A percentile compares a stretch with the other conserved stretches of the same genome.
Conservation (phyloP, 2,329 filamentous ascomycete genomes). For the Cladosporium austrohemisphaericum region DNA sequence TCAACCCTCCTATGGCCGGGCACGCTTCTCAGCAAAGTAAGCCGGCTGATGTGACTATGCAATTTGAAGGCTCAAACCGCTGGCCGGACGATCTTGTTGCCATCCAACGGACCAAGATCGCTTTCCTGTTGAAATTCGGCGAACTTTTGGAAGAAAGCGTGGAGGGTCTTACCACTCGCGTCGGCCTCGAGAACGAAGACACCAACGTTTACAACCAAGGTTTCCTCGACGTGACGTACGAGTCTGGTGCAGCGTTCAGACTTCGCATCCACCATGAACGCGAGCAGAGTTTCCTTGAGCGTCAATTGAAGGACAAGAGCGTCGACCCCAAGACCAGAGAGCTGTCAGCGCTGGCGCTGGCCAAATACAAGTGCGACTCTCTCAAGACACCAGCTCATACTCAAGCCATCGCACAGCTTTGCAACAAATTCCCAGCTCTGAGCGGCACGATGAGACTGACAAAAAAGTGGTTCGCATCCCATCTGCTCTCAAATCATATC, state of each 20-base stretch:
- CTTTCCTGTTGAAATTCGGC: slow-evolving; percentile 73
- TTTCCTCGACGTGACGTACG: slow-evolving; percentile 77
- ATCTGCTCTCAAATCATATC: slow-evolving; percentile 75
- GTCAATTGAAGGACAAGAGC: slow-evolving; percentile 70
- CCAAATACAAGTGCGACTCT: slow-evolving; percentile 67
- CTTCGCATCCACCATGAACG: slow-evolving; percentile 85
- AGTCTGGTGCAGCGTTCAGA: slow-evolving; percentile 70
- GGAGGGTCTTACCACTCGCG: slow-evolving; percentile 58
- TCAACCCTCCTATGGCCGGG: slow-evolving; percentile 50
- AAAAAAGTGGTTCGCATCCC: slow-evolving; percentile 84
- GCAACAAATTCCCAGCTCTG: slow-evolving; percentile 73
- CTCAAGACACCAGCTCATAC: slow-evolving; percentile 72
- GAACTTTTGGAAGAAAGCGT: slow-evolving; percentile 65
- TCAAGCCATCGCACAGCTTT: slow-evolving; percentile 74
- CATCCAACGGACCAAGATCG: slow-evolving; percentile 90
- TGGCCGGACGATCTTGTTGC: slow-evolving; percentile 92
- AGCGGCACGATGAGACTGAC: slow-evolving; percentile 78
- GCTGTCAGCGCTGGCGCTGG: slow-evolving; percentile 65
- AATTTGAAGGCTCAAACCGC: slow-evolving; percentile 87
- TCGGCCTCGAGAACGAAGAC: slow-evolving; percentile 76
- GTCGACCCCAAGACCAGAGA: slow-evolving; percentile 63
- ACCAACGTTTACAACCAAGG: slow-evolving; percentile 69
- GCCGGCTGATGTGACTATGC: slow-evolving; percentile 75
- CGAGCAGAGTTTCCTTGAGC: slow-evolving; percentile 75
- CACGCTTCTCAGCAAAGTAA: slow-evolving; percentile 38